These are phyloP conservation scores for Entelexis paramagnoliae DNA, from an alignment of 1,139 yeast genomes.

Conservation along the genomic window DNA sequence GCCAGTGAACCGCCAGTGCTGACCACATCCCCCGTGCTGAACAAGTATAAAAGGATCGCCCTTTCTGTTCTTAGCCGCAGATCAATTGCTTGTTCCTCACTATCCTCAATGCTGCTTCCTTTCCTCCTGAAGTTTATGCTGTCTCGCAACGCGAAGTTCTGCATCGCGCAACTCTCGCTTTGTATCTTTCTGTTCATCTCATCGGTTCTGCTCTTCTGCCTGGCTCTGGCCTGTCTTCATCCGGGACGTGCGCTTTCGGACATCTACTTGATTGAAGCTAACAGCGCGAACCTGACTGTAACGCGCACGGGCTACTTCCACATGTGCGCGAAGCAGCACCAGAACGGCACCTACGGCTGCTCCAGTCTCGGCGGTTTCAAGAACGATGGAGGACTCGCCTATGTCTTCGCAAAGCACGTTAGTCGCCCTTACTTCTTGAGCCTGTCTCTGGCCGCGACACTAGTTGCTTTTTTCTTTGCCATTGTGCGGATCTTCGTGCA, in stretches of 20 bases:
- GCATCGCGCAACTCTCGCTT: not conserved
- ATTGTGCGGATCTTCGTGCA: not conserved
- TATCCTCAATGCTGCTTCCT: not conserved
- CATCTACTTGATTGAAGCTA: slow-evolving; percentile 14
- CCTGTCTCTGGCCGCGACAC: slow-evolving; percentile 6
- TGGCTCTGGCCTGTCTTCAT: slow-evolving; percentile 14
- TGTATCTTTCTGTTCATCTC: slow-evolving; percentile 14
- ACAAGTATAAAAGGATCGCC: not conserved
- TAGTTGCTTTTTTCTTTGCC: not conserved
- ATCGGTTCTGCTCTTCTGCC: slow-evolving; percentile 14
- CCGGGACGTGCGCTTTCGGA: slow-evolving; percentile 11
- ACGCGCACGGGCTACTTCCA: slow-evolving; percentile 17
- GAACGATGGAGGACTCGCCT: slow-evolving; percentile 8
- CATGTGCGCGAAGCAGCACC: slow-evolving; percentile 11
- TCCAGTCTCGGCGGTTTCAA: not conserved
- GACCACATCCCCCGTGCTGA: not conserved
- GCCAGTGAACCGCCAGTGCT: not conserved
- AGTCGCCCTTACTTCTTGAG: slow-evolving; percentile 22
- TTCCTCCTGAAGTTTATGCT: not conserved
- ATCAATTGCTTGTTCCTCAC: not conserved
- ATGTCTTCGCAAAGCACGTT: slow-evolving; percentile 17
- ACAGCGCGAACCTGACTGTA: not conserved
- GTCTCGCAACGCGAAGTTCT: not conserved
- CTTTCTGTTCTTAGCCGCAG: not conserved
- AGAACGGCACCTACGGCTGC: not conserved